Percentiles rank a stretch among this genome's conserved stretches.
Evolutionary conservation across 2,329 filamentous ascomycete genomes (phyloP).

Genomic region (Aspergillus alliaceus): DNA sequence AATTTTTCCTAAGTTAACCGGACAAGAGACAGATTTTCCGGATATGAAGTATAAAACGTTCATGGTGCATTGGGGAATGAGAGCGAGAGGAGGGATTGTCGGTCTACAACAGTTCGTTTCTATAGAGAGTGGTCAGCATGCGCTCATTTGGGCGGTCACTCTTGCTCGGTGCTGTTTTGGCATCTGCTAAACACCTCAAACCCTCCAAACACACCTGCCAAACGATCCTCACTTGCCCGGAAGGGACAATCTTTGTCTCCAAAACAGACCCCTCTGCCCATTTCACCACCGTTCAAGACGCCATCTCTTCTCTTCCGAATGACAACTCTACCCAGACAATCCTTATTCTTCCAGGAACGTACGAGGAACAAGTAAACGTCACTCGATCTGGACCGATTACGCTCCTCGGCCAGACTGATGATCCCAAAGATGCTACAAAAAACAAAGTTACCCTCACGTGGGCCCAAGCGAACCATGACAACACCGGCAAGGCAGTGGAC

Average conservation of each 20-base stretch:
- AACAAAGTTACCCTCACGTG: constrained; percentile 60
- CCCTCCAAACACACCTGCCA: constrained; percentile 26
- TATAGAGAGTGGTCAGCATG: background rate
- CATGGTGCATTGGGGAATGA: background rate
- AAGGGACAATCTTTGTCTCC: constrained; percentile 30
- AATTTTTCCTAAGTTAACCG: constrained; percentile 9
- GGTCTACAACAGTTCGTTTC: background rate
- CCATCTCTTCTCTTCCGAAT: constrained; percentile 48
- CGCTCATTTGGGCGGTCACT: constrained; percentile 5
- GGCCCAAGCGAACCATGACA: constrained; percentile 55
- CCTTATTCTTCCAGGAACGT: constrained; percentile 60
- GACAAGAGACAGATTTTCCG: constrained; percentile 8
- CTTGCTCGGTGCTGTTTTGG: constrained; percentile 7
- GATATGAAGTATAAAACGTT: constrained; percentile 1
- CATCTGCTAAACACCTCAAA: constrained; percentile 1
- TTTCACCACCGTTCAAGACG: constrained; percentile 48
- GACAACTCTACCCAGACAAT: constrained; percentile 54
- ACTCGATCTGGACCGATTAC: constrained; percentile 62
- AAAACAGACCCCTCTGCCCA: constrained; percentile 19
- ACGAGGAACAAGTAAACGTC: constrained; percentile 65
- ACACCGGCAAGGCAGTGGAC: constrained; percentile 45
- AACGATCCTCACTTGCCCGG: constrained; percentile 25
- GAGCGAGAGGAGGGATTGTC: background rate
- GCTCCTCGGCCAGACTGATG: constrained; percentile 58
- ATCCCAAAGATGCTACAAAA: constrained; percentile 46